These are phyloP conservation scores for Hypoxylon rickii DNA, from an alignment of 495 filamentous ascomycete species.

Conservation along the genomic window DNA sequence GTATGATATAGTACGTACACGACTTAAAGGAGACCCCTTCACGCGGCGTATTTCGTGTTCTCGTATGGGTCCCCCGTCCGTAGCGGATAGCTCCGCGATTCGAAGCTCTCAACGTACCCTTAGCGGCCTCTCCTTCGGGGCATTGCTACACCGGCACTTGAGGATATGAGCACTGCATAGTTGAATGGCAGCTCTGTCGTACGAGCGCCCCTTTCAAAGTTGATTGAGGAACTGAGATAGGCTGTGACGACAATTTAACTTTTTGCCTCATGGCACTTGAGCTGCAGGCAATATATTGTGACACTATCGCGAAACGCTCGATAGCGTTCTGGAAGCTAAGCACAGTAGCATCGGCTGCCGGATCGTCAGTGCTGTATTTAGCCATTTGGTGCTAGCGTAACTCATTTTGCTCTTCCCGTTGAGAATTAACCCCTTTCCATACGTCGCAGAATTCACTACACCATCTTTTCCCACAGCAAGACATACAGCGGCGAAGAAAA, in stretches of 20 bases:
- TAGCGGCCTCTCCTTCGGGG: slow-evolving; percentile 25
- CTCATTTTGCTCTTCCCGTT: background rate
- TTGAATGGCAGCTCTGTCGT: slow-evolving; percentile 11
- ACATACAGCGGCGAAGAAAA: background rate
- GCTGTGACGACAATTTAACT: background rate
- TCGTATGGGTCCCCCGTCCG: no score
- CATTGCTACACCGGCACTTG: slow-evolving; percentile 32
- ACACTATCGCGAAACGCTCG: slow-evolving; percentile 12
- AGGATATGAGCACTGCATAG: slow-evolving; percentile 3
- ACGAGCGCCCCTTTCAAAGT: slow-evolving; percentile 3
- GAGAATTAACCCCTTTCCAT: no score
- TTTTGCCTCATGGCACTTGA: background rate
- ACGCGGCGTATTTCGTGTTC: slow-evolving; percentile 22
- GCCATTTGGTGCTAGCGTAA: slow-evolving; percentile 5
- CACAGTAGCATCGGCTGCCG: slow-evolving; percentile 7
- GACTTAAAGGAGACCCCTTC: background rate
- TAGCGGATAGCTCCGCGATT: no score
- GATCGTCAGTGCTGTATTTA: slow-evolving; percentile 20
- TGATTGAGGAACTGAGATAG: slow-evolving; percentile 2
- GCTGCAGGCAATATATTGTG: slow-evolving; percentile 20
- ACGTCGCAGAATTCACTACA: no score
- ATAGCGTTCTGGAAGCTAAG: slow-evolving; percentile 16
- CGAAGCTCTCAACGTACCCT: no score
- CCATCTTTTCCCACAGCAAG: background rate
- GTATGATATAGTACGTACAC: slow-evolving; percentile 3